phyloP scores from a whole-genome alignment of 2,329 filamentous ascomycete genomes.

The Bipolaris oryzae region DNA sequence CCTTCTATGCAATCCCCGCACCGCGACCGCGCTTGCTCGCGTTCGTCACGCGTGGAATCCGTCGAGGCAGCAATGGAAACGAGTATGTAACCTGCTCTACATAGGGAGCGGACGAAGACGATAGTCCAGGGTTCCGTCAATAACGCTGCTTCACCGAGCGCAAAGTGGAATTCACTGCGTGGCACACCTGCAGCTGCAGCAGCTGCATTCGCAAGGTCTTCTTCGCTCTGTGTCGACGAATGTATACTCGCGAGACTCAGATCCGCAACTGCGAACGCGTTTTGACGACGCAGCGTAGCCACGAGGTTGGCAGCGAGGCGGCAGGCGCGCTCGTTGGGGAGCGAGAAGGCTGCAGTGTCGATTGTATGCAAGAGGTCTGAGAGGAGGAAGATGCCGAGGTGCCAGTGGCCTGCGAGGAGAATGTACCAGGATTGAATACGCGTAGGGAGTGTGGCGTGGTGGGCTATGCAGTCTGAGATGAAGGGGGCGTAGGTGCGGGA shows the following conservation, averaged over 20 bases:
- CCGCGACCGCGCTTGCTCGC: constrained; percentile 39
- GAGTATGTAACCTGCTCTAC: constrained; percentile 8
- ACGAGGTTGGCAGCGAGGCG: constrained; percentile 55
- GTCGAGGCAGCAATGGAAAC: constrained; percentile 20
- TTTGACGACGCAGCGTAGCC: constrained; percentile 38
- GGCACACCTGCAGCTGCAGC: neutral
- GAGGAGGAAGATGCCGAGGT: constrained; percentile 61
- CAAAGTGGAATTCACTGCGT: constrained; percentile 56
- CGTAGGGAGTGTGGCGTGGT: constrained; percentile 57
- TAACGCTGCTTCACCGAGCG: constrained; percentile 60
- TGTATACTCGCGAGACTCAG: constrained; percentile 36
- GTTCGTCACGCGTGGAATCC: neutral
- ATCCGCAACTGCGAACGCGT: constrained; percentile 47
- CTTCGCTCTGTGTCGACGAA: neutral
- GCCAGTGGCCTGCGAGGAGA: constrained; percentile 63
- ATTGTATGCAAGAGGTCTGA: constrained; percentile 59
- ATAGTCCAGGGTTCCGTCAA: constrained; percentile 66
- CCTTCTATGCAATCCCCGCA: constrained; percentile 59
- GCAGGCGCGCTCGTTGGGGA: constrained; percentile 52
- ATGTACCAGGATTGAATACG: constrained; percentile 66
- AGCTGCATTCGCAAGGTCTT: neutral
- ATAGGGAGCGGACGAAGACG: constrained; percentile 37
- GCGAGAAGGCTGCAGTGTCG: constrained; percentile 51
- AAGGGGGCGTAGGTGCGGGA: constrained; percentile 59
- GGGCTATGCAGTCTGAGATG: constrained; percentile 58